Percentiles rank a stretch among this genome's conserved stretches.
These are phyloP conservation scores for Brassica juncea DNA, from an alignment of 345 rosid species.

Conservation along the genomic window DNA sequence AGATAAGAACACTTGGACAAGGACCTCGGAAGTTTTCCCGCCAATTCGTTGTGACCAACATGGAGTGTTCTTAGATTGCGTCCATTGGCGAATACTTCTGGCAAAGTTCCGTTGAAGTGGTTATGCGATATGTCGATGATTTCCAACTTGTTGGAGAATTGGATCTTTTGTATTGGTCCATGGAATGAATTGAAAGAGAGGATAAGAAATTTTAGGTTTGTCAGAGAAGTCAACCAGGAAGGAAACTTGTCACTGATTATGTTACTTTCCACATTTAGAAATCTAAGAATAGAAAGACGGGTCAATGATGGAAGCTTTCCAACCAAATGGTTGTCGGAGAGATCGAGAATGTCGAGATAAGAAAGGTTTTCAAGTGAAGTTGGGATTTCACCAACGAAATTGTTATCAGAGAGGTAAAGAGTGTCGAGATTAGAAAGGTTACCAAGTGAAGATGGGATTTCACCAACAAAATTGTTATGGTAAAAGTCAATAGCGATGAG, in stretches of 20 bases:
- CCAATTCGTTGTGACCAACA: neutral
- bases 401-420: neutral
- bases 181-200: neutral
- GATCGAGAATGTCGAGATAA: neutral
- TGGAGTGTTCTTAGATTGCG: neutral
- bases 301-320: neutral
- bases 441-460: neutral
- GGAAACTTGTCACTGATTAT: neutral
- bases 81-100: neutral
- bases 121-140: neutral
- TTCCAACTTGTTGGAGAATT: neutral
- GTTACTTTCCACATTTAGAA: neutral
- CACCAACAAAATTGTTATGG: neutral
- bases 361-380: neutral
- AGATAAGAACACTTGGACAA: neutral
- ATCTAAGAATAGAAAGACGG: neutral
- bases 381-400: neutral
- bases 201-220: neutral
- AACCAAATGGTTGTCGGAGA: neutral
- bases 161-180: neutral
- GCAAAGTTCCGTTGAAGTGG: neutral
- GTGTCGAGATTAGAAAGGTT: neutral
- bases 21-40: neutral
- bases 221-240: neutral
- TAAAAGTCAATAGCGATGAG: neutral